Evolutionary conservation across 768 basidiomycete species (phyloP).

Genomic region (Mycena indigotica): DNA sequence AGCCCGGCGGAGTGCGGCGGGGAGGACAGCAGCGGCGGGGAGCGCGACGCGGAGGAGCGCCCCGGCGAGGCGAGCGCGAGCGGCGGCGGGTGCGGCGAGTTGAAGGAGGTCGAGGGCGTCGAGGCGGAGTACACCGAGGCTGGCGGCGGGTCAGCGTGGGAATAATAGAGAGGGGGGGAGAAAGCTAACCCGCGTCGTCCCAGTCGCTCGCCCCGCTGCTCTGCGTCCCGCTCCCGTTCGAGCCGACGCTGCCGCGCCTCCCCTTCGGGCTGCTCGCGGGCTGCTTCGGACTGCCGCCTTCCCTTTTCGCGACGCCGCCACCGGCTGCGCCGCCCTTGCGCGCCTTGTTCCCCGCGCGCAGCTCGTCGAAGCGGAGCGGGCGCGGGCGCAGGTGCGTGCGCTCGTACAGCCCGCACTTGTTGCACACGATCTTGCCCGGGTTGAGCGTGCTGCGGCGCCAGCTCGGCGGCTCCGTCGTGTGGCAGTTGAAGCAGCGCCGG

Average conservation of each 20-base stretch:
- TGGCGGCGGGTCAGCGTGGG: conserved; percentile 22
- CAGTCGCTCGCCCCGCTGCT: conserved; percentile 72
- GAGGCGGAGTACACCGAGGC: conserved; percentile 54
- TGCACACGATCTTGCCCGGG: conserved; percentile 91
- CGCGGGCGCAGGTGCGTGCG: conserved; percentile 84
- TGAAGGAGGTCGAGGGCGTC: conserved; percentile 62
- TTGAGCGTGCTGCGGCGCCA: conserved; percentile 89
- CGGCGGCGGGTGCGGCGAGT: conserved; percentile 60
- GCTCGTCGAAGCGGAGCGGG: conserved; percentile 84
- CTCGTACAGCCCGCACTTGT: conserved; percentile 91
- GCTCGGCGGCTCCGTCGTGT: conserved; percentile 86
- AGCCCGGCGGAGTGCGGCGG: conserved; percentile 7
- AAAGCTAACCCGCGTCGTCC: conserved; percentile 73
- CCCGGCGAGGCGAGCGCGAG: conserved; percentile 65
- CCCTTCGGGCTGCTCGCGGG: conserved; percentile 27
- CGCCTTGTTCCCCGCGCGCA: conserved; percentile 84
- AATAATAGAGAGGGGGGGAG: conserved; percentile 16
- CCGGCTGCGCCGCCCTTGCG: conserved; percentile 54
- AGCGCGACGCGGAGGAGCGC: conserved; percentile 29
- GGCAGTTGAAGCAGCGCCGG: conserved; percentile 87
- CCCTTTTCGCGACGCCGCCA: conserved; percentile 38
- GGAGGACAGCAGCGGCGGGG: conserved; percentile 27
- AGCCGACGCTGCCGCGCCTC: conserved; percentile 66
- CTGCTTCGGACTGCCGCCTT: conserved; percentile 27
- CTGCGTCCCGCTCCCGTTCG: conserved; percentile 55